phyloP scores from a whole-genome alignment of 1,284 basidiomycete species.

The Apiotrichum gamsii region DNA sequence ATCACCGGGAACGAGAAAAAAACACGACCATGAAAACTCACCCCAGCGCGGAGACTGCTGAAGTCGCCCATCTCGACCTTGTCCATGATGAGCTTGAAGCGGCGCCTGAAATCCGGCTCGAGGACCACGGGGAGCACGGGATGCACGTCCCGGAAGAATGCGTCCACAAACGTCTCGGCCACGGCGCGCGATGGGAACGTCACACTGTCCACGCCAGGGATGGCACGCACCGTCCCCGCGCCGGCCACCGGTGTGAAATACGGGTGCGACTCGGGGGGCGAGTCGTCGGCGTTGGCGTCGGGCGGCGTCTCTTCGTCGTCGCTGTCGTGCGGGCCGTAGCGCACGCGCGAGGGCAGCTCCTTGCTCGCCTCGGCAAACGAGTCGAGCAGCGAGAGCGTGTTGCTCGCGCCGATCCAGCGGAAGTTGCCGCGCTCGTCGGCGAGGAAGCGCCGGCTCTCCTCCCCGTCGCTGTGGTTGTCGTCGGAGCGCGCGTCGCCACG shows the following conservation, averaged over 20 bases:
- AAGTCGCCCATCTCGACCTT: constrained; percentile 38
- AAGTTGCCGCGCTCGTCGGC: constrained; percentile 73
- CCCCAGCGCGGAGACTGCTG: constrained; percentile 11
- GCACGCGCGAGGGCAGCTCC: constrained; percentile 11
- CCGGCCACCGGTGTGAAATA: constrained; percentile 84
- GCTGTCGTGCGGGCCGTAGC: constrained; percentile 5
- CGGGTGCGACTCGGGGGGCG: constrained; percentile 42
- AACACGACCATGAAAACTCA: constrained; percentile 3
- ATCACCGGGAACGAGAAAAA: background rate
- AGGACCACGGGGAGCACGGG: constrained; percentile 77
- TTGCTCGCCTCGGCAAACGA: constrained; percentile 55
- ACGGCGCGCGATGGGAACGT: constrained; percentile 75
- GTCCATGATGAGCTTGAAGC: constrained; percentile 68
- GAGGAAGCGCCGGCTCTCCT: constrained; percentile 27
- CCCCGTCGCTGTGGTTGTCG: constrained; percentile 50
- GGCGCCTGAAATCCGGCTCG: constrained; percentile 67
- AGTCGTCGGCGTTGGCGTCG: constrained; percentile 1
- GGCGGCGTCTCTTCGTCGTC: constrained; percentile 1
- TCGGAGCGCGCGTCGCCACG: background rate
- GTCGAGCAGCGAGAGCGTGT: constrained; percentile 82
- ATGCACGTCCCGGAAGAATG: constrained; percentile 76
- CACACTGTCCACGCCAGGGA: constrained; percentile 76
- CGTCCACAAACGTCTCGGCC: constrained; percentile 76
- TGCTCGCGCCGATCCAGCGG: constrained; percentile 86
- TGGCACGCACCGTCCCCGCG: constrained; percentile 74